Base-by-base conservation (phyloP, 108 stramenopile genomes). In the Pseudonitzschia pungens region DNA sequence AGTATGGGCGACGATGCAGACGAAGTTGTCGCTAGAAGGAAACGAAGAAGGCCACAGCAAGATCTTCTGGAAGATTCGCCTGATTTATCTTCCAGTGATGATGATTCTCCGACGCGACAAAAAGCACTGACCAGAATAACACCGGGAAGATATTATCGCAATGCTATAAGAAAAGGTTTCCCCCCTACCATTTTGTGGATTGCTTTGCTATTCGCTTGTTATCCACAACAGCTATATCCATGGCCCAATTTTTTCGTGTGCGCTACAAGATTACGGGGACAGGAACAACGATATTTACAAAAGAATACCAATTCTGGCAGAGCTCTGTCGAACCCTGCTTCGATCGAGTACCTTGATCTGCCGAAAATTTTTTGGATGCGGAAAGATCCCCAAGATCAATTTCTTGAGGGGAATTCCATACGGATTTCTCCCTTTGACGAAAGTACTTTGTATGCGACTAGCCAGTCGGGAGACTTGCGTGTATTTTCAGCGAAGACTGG, bases 361-460 rank as follows among this genome's bases (percentile, higher is more conserved):
- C 76, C 76, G 6, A 32, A 54, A 57, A 31, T 65, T 54, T 21
- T 24, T 43, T 77, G 76, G 76, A 77, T 44, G 41, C 36, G 60
- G 9, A n/a, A 40, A 62, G 28, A 53, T 18, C 22, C 28, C 21
- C 22, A 70, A 8, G 69, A 70, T 48, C 16, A 18, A 55, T 53
- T 70, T 31, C 51, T 33, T 1, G 51, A 71, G 18, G 76, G 68
- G 0, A 70, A 77, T 65, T 33, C 51, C 9, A 53, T 77, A 29
- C 52, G 33, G 26, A 22, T 51, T 40, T 65, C 51, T 36, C 76
- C 76, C 26, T 77, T 65, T 42, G 59, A 71, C 29, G 64, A 70
- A 40, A 29, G 53, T 51, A 65, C 66, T 52, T 1, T 77, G 27
- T 77, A 77, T 45, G 65, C 70, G 11, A 66, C 70, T 0, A 71